Conservation (phyloP, 2,329 filamentous ascomycete genomes). For the Hirsutella rhossiliensis region DNA sequence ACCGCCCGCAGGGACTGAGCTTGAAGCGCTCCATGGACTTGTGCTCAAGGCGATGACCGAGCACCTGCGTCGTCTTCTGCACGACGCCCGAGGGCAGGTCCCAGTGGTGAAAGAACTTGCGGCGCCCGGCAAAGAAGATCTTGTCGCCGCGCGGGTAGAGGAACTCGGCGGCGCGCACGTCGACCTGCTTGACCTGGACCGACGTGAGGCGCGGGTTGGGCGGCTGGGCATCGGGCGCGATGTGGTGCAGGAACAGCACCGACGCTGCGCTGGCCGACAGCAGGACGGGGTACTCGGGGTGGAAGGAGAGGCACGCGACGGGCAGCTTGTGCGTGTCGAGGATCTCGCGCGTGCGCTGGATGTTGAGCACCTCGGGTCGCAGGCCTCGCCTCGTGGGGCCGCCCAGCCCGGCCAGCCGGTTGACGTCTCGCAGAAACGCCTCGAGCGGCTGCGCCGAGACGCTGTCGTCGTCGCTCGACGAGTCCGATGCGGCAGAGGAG, state of each 20-base stretch:
- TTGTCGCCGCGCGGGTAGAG: conserved; percentile 58
- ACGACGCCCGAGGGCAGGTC: conserved; percentile 71
- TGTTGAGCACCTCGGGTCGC: conserved; percentile 78
- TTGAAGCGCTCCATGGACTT: conserved; percentile 86
- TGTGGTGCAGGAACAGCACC: conserved; percentile 79
- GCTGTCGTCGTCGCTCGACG: conserved; percentile 42
- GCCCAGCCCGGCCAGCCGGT: conserved; percentile 46
- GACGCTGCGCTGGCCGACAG: conserved; percentile 81
- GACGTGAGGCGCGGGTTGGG: conserved; percentile 87
- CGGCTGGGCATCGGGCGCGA: conserved; percentile 62
- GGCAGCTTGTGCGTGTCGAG: conserved; percentile 65
- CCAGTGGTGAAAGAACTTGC: conserved; percentile 92
- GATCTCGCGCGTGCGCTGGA: conserved; percentile 81
- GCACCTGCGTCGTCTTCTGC: conserved; percentile 67
- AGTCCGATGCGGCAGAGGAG: conserved; percentile 40
- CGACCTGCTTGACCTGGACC: conserved; percentile 71
- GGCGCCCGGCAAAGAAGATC: conserved; percentile 79
- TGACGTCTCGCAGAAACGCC: conserved; percentile 63
- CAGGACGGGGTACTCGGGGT: conserved; percentile 77
- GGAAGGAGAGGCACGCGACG: conserved; percentile 77
- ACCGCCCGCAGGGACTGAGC: conserved; percentile 72
- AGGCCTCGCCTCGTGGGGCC: conserved; percentile 55
- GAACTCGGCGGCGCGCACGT: conserved; percentile 77
- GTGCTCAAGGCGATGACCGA: conserved; percentile 70
- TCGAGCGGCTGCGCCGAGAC: conserved; percentile 67